phyloP scores from a whole-genome alignment of 768 basidiomycete species.

The Suillus alpinus region DNA sequence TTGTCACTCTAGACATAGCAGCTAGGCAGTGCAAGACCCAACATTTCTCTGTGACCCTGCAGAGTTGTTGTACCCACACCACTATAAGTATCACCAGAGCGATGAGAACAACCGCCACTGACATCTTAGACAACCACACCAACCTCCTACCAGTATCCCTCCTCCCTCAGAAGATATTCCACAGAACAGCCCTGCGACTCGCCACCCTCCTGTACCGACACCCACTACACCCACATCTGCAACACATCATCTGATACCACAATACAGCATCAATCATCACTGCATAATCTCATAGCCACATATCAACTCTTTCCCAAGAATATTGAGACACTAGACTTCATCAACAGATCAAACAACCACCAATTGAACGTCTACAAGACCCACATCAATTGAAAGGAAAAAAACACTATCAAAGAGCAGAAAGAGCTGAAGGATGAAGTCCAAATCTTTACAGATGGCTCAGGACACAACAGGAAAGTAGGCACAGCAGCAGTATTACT shows the following conservation, averaged over 20 bases:
- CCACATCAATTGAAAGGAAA: accelerated
- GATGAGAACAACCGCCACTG: constrained; percentile 8
- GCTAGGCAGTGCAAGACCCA: too few species aligned
- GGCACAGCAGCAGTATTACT: constrained; percentile 1
- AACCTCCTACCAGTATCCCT: constrained; percentile 8
- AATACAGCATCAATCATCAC: background rate
- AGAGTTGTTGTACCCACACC: too few species aligned
- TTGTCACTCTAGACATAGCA: too few species aligned
- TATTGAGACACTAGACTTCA: constrained; percentile 1
- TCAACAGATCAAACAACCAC: background rate
- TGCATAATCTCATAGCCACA: constrained; percentile 13
- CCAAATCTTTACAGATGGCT: background rate
- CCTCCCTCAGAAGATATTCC: background rate
- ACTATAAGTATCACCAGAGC: background rate
- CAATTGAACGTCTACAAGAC: background rate
- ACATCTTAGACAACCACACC: constrained; percentile 8
- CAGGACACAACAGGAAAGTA: background rate
- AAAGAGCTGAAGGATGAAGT: background rate
- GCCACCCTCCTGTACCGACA: constrained; percentile 10
- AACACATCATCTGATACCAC: background rate
- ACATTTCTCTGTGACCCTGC: too few species aligned
- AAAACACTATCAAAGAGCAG: background rate
- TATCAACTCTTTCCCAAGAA: background rate
- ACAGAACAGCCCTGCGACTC: constrained; percentile 1
- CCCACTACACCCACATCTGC: background rate